Conservation (phyloP, 257 asterid species). For the Catharanthus roseus region DNA sequence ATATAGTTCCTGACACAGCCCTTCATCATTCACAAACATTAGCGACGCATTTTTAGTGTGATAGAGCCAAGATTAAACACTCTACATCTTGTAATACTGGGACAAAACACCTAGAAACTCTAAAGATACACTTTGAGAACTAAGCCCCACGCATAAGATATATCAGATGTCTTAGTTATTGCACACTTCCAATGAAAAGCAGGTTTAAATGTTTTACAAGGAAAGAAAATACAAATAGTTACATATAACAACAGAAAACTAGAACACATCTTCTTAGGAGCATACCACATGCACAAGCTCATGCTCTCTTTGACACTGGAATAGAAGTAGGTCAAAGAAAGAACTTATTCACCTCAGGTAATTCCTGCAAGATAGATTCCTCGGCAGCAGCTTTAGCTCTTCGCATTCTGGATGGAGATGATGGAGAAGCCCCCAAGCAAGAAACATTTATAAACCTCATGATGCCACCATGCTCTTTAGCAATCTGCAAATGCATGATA, state of each 20-base stretch:
- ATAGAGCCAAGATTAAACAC: background rate
- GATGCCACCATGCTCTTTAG: conserved; percentile 96
- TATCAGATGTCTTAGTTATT: background rate
- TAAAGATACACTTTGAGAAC: background rate
- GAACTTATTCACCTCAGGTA: conserved; percentile 61
- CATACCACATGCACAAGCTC: background rate
- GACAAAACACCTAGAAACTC: background rate
- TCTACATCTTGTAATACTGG: background rate
- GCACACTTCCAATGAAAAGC: background rate
- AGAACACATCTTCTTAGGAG: background rate
- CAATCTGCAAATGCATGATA: conserved; percentile 48
- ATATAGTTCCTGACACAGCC: background rate
- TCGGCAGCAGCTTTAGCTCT: conserved; percentile 95
- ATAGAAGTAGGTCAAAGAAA: background rate
- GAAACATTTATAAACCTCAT: conserved; percentile 90
- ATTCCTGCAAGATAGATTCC: conserved; percentile 61
- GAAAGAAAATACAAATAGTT: background rate
- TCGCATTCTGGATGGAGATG: conserved; percentile 76
- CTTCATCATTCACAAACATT: background rate
- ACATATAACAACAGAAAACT: background rate
- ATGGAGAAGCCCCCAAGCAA: conserved; percentile 73
- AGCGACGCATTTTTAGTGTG: background rate
- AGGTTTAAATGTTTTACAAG: background rate
- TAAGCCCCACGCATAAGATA: background rate
- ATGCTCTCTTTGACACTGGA: background rate